These are phyloP conservation scores for Zea luxurians DNA, from an alignment of 176 grass and related monocot species.

Conservation along the genomic window DNA sequence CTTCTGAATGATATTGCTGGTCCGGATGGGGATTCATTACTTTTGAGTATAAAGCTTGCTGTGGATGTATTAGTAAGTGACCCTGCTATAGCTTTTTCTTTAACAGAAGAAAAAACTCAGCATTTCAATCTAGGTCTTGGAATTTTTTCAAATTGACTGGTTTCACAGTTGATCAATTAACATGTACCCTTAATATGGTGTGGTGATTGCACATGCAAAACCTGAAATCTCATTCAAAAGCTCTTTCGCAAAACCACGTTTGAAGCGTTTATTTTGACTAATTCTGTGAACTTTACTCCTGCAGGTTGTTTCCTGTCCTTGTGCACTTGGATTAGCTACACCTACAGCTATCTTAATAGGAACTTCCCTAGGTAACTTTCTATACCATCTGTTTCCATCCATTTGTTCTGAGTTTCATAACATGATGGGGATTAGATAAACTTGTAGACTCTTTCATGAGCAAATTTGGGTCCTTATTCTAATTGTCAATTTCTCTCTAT, in stretches of 20 bases:
- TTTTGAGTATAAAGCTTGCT: constrained; percentile 94
- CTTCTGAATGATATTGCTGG: constrained; percentile 97
- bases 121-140: not conserved
- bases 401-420: constrained; percentile 26
- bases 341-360: constrained; percentile 97
- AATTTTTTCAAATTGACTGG: not conserved
- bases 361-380: constrained; percentile 83
- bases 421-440: not conserved
- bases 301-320: constrained; percentile 96
- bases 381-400: constrained; percentile 4
- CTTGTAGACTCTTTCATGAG: constrained; percentile 6
- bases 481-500: not conserved
- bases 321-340: constrained; percentile 93
- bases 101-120: not conserved
- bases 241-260: not conserved
- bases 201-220: not conserved
- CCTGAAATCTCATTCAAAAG: constrained; percentile 8
- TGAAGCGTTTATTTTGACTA: constrained; percentile 6
- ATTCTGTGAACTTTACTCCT: constrained; percentile 30
- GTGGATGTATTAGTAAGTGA: constrained; percentile 90
- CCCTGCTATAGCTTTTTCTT: not conserved
- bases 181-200: not conserved
- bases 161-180: constrained; percentile 7
- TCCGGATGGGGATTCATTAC: constrained; percentile 71
- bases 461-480: not conserved